Evolutionary conservation across 1,284 basidiomycete species (phyloP).

Genomic region (Clitocybe nebularis): DNA sequence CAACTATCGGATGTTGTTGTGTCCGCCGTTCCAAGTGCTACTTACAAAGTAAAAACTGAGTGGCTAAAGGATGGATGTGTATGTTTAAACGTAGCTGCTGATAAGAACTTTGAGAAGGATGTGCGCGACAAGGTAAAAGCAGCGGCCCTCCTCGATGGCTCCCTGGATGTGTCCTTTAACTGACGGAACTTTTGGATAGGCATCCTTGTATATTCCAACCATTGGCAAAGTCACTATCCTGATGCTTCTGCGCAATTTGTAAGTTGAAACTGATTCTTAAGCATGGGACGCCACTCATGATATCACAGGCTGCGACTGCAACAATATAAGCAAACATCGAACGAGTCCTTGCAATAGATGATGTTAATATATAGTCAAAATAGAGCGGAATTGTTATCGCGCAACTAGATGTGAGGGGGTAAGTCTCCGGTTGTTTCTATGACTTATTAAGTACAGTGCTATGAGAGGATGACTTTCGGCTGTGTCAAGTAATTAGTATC

Average conservation of each 20-base stretch:
- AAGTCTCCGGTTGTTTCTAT: conserved; percentile 25
- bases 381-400: conserved; percentile 23
- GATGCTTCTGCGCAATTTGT: conserved; percentile 95
- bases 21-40: conserved; percentile 82
- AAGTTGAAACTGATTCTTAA: conserved; percentile 26
- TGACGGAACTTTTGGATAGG: conserved; percentile 45
- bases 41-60: conserved; percentile 87
- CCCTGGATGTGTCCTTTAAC: conserved; percentile 1
- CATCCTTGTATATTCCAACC: conserved; percentile 87
- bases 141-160: not conserved
- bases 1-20: conserved; percentile 86
- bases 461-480: conserved; percentile 14
- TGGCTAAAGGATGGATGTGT: conserved; percentile 92
- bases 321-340: conserved; percentile 53
- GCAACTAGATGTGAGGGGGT: conserved; percentile 17
- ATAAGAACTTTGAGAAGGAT: conserved; percentile 96
- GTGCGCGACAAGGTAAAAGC: conserved; percentile 79
- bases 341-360: conserved; percentile 26
- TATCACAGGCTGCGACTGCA: conserved; percentile 63
- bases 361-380: conserved; percentile 27
- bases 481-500: conserved; percentile 3
- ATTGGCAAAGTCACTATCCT: conserved; percentile 97
- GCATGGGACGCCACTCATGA: conserved; percentile 3
- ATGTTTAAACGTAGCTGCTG: conserved; percentile 90
- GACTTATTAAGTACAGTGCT: conserved; percentile 22